phyloP scores from a whole-genome alignment of 1,284 basidiomycete genomes.

The Malassezia arunalokei region DNA sequence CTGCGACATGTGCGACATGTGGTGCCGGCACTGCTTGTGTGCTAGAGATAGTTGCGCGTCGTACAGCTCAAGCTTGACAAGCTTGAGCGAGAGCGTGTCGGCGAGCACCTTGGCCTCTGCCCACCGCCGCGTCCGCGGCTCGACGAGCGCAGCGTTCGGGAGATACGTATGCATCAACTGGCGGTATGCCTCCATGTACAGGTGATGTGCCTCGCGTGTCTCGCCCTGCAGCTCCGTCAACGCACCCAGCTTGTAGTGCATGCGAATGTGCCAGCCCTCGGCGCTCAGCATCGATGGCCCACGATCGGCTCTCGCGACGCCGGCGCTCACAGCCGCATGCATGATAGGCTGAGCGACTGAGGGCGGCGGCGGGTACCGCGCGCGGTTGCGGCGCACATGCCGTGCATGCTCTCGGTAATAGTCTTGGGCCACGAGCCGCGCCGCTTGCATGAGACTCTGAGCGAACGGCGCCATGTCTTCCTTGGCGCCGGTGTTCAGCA shows the following conservation, averaged over 20 bases:
- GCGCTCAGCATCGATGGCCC: conserved; percentile 52
- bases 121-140: conserved; percentile 90
- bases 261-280: conserved; percentile 88
- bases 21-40: conserved; percentile 60
- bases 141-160: conserved; percentile 66
- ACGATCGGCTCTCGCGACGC: conserved; percentile 1
- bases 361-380: conserved; percentile 52
- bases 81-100: conserved; percentile 50
- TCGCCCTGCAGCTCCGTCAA: conserved; percentile 89
- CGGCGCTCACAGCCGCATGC: conserved; percentile 16
- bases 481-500: conserved; percentile 65
- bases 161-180: conserved; percentile 16
- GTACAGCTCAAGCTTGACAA: conserved; percentile 61
- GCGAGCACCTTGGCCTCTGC: conserved; percentile 93
- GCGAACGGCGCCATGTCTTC: conserved; percentile 55
- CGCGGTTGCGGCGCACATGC: conserved; percentile 74
- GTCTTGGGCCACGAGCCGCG: conserved; percentile 75
- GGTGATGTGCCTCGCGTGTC: conserved; percentile 54
- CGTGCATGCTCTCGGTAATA: conserved; percentile 87
- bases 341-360: conserved; percentile 30
- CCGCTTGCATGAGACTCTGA: conserved; percentile 65
- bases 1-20: conserved; percentile 72
- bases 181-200: conserved; percentile 20
- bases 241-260: conserved; percentile 90
- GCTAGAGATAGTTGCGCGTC: conserved; percentile 62